Base-by-base conservation (phyloP, 192 early-diverging fungal genomes). In the Backusella psychrophila region DNA sequence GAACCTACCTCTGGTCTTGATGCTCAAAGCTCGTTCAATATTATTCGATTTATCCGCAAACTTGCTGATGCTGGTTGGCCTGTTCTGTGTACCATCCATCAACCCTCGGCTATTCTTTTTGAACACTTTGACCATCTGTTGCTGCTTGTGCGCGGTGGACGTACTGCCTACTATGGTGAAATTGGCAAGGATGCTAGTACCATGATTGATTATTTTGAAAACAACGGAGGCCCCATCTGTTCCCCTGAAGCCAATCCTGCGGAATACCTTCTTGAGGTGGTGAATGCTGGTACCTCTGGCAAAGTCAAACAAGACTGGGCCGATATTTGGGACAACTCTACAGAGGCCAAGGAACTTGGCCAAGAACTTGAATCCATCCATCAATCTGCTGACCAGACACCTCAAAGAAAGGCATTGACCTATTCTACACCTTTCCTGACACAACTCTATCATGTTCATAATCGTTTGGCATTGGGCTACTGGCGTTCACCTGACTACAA, bases 1-100 rank as follows among this genome's bases (percentile, higher is more conserved):
- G 96, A 93, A 79, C 96, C 96, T 21, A 96, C 94, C 0, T 94
- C 92, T 29, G 96, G 96, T 17, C 81, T 93, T 17, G 91, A 93
- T 77, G 89, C 91, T 9, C 94, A 96, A 76, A 85, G 93, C 8
- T 91, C 93, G 0, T 91, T 90, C 79, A 90, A 93, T 84, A 85
- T 93, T 75, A 84, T 91, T 75, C 88, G 91, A 73, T 92, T 95
- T 82, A 84, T 92, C 88, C 88, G 87, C 77, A 83, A 85, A 70
- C 75, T 91, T 75, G 86, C 92, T 34, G 83, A 89, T 67, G 85
- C 85, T 41, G 90, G 89, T 52, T 90, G 89, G 84, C 90, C 89
- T 42, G 91, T 91, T 66, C 89, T 89, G 67, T 96, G 89, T 79
- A 94, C 93, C 19, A 96, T 97, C 59, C 95, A 97, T 83, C 93